These are phyloP conservation scores for Leonotis leonurus DNA, from an alignment of 257 asterid genomes.

Conservation along the genomic window DNA sequence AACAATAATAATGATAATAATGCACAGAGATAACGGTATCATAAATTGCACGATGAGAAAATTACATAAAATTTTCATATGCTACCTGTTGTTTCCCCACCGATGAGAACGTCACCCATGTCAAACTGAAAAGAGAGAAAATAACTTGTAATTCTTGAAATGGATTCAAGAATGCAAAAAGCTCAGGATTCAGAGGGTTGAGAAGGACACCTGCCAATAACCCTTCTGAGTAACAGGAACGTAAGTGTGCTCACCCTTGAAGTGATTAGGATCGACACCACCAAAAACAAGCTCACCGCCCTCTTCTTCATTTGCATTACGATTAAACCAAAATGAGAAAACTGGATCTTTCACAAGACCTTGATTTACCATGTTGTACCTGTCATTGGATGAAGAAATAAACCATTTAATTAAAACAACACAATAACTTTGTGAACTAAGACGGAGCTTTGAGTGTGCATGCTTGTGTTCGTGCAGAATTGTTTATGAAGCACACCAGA, in stretches of 20 bases:
- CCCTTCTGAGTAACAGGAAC: slow-evolving; percentile 82
- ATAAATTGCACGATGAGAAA: slow-evolving; percentile 5
- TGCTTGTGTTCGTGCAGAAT: too few species aligned
- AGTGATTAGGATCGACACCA: slow-evolving; percentile 77
- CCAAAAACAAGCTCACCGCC: slow-evolving; percentile 93
- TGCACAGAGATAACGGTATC: neutral
- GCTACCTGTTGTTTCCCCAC: slow-evolving; percentile 68
- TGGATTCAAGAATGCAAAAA: neutral
- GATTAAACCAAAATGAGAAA: slow-evolving; percentile 83
- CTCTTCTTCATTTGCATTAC: slow-evolving; percentile 48
- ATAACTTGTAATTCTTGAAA: slow-evolving; percentile 10
- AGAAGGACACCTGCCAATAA: slow-evolving; percentile 74
- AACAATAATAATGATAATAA: neutral
- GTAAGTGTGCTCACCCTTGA: slow-evolving; percentile 72
- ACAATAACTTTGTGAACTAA: too few species aligned
- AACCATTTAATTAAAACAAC: too few species aligned
- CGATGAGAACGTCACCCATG: slow-evolving; percentile 79
- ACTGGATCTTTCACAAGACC: slow-evolving; percentile 62
- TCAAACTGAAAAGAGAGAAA: slow-evolving; percentile 48
- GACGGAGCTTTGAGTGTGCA: neutral
- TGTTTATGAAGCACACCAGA: slow-evolving; percentile 43
- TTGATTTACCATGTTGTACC: slow-evolving; percentile 82
- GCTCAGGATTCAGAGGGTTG: neutral
- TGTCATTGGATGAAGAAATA: slow-evolving; percentile 9
- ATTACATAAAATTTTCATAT: neutral